Conservation (phyloP, 345 rosid species). For the Litchi chinensis region DNA sequence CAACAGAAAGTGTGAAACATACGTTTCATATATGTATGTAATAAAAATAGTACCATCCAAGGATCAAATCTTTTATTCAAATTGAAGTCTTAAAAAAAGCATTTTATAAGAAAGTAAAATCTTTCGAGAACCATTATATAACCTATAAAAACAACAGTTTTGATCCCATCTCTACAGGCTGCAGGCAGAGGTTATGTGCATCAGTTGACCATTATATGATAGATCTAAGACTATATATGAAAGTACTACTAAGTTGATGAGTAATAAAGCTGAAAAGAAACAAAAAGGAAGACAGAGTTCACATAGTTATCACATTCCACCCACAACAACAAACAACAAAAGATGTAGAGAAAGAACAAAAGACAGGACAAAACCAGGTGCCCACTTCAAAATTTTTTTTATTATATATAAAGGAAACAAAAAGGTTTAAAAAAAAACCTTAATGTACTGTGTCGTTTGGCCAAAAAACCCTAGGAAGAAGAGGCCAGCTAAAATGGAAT, state of each 20-base stretch:
- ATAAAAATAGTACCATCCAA: background rate
- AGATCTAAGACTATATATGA: constrained; percentile 21
- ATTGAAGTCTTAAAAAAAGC: constrained; percentile 4
- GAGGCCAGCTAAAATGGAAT: background rate
- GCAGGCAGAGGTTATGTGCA: constrained; percentile 10
- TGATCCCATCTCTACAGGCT: constrained; percentile 24
- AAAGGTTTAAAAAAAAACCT: too few relatives aligned
- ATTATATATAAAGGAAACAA: background rate
- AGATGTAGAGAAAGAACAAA: constrained; percentile 5
- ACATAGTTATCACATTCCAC: constrained; percentile 20
- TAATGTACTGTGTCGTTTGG: background rate
- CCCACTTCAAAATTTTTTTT: background rate
- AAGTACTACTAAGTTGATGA: constrained; percentile 4
- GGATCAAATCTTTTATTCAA: constrained; percentile 14
- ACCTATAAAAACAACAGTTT: background rate
- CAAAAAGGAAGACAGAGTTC: constrained; percentile 24
- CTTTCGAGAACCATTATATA: background rate
- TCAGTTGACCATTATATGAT: constrained; percentile 23
- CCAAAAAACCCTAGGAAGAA: constrained; percentile 28
- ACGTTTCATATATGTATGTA: constrained; percentile 15
- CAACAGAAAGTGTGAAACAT: constrained; percentile 22
- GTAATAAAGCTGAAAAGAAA: constrained; percentile 17
- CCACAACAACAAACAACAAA: constrained; percentile 19
- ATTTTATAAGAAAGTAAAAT: constrained; percentile 8
- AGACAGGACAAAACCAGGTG: constrained; percentile 10